Evolutionary conservation across 2,329 filamentous ascomycete species (phyloP), one percentile per base, ranked within the genome.

Genomic region (Clathrospora elynae): DNA sequence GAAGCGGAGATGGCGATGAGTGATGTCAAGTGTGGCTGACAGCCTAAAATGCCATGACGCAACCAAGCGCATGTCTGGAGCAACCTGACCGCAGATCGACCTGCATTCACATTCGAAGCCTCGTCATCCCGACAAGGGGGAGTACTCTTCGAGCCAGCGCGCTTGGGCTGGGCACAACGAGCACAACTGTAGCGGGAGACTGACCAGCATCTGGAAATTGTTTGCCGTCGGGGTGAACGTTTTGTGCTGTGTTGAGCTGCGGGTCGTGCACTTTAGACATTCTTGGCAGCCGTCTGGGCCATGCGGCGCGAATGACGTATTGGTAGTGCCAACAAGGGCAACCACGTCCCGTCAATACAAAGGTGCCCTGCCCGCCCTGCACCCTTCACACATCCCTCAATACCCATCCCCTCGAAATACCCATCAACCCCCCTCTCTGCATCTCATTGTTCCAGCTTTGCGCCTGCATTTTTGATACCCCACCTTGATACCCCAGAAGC

Each of bases 381-480:
- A 10, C 41, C 34, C 19, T 28, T 33, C 31, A 42, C 40, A 30
- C 30, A 31, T 38, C 38, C 26, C 43, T 37, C 34, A 35, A 44
- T 49, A 38, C 50, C 39, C 47, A 32, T 26, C 31, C 35, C 33
- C 28, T 30, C 13, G 33, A 42, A 42, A 45, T 35, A 37, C 41
- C 43, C 43, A 46, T 25, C 23, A 28, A 46, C 23, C 31, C 32
- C 33, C 17, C 39, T 17, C 31, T 43, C 32, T 14, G 11, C 29
- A 24, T 35, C 24, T 51, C 54, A 60, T 57, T 60, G 52, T 54
- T 57, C 46, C 39, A 45, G 46, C 26, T 32, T 38, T 47, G 47
- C 53, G 56, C 50, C 49, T 60, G 51, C 51, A 59, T 59, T 57
- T 53, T 61, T 61, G 58, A 61, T 61, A 61, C 58, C 58, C 56